Base-by-base conservation (phyloP, 306 rosid species). In the Sophora flavescens region DNA sequence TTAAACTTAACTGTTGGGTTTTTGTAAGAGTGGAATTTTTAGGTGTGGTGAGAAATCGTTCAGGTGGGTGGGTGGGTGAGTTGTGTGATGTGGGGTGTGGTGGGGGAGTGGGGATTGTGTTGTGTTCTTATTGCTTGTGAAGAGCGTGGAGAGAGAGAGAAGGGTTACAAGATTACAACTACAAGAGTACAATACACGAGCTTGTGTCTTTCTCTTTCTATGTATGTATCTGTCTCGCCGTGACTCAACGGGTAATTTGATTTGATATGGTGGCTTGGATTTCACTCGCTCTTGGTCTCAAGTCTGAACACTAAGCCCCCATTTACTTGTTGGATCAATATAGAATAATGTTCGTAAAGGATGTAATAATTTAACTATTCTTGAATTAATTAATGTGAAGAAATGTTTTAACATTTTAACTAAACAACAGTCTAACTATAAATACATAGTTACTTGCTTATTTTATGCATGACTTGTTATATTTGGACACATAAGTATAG, bases 241-340 rank as follows among this genome's bases (percentile, higher is more conserved):
- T 58, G 77, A 80, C 54, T 58, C 74, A 61, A 61, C 83, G 80
- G 48, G 9, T 2, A 52, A 57, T 71, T 71, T 64, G 48, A 57
- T 71, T 71, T 30, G 65, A 53, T 76, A 44, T 8, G 68, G 53
- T 42, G 32, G 74, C 69, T 53, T 81, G 67, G 75, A 59, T 47
- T 48, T 53, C 63, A 38, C 70, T 41, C 68, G n/a, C 8, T 26
- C 1, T 22, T 22, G 22, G 22, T 22, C 22, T 22, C 1, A 22
- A 5, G 0, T n/a, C 48, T 17, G 5, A 15, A 30, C 38, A 28
- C 12, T 36, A 5, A 73, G n/a, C 70, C 51, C 68, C 10, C 8
- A 30, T 30, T 68, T 14, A n/a, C 32, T 16, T 36, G 15, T 7
- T 38, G 33, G 28, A 63, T 14, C 30, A 9, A 3, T 7, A n/a